Conservation (phyloP, 2,329 filamentous ascomycete genomes). For the Pyrenophora seminiperda region DNA sequence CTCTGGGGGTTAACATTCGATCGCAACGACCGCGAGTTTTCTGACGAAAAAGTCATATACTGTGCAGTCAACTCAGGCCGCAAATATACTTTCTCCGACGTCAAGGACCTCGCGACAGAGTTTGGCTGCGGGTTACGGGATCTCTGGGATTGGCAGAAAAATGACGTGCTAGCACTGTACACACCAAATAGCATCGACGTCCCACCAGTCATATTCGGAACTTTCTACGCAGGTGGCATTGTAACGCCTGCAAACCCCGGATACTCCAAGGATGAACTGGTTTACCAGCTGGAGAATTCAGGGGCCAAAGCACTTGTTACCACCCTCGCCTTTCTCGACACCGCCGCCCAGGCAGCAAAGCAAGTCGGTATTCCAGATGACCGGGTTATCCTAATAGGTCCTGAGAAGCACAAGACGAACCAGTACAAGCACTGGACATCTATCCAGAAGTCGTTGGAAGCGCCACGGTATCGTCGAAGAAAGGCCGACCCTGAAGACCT, state of each 20-base stretch:
- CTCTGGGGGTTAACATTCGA: conserved; percentile 34
- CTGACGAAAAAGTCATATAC: conserved; percentile 34
- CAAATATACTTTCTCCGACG: conserved; percentile 69
- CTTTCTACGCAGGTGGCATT: conserved; percentile 79
- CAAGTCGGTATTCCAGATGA: conserved; percentile 71
- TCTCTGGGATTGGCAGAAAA: conserved; percentile 76
- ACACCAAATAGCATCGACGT: conserved; percentile 85
- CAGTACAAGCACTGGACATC: conserved; percentile 72
- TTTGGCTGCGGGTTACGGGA: conserved; percentile 80
- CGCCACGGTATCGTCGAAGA: conserved; percentile 63
- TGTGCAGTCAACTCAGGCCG: conserved; percentile 24
- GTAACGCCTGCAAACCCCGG: conserved; percentile 83
- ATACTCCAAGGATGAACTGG: conserved; percentile 81
- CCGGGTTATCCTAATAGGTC: conserved; percentile 76
- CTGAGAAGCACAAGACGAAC: conserved; percentile 62
- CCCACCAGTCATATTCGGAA: conserved; percentile 74
- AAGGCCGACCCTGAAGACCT: conserved; percentile 69
- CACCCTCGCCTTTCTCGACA: conserved; percentile 67
- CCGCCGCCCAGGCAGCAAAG: conserved; percentile 69
- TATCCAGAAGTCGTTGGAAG: conserved; percentile 67
- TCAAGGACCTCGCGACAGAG: conserved; percentile 66
- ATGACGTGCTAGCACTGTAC: conserved; percentile 80
- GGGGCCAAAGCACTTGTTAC: conserved; percentile 76
- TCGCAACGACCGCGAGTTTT: conserved; percentile 27
- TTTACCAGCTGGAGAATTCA: conserved; percentile 80